phyloP scores from a whole-genome alignment of 192 early-diverging fungal genomes.

The Backusella westeae region DNA sequence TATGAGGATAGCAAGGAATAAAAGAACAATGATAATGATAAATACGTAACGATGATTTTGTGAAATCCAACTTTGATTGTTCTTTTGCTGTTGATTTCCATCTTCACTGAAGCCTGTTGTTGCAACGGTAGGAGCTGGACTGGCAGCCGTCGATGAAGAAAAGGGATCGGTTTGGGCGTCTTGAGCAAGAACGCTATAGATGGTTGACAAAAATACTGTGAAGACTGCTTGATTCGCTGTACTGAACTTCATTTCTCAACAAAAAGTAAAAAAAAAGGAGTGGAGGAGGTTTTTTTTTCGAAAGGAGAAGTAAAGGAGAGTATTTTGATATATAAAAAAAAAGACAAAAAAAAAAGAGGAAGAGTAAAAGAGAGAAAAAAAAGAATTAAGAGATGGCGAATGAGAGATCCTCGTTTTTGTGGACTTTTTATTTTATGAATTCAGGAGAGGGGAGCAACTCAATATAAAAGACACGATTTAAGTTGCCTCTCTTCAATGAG shows the following conservation, averaged over 20 bases:
- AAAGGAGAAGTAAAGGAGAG: slow-evolving; percentile 14
- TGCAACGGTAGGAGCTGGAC: background rate
- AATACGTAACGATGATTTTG: slow-evolving; percentile 23
- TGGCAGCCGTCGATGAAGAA: background rate
- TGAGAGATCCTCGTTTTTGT: background rate
- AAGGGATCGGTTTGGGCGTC: background rate
- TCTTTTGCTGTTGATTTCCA: background rate
- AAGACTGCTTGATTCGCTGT: background rate
- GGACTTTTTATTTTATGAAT: slow-evolving; percentile 11
- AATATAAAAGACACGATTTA: slow-evolving; percentile 3
- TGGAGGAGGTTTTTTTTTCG: background rate
- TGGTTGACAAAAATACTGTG: background rate
- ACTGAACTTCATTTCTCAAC: background rate
- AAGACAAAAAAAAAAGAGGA: slow-evolving; percentile 17
- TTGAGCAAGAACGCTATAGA: background rate
- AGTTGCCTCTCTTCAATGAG: slow-evolving; percentile 6
- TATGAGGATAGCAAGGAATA: slow-evolving; percentile 14
- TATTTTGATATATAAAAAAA: background rate
- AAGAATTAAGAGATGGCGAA: slow-evolving; percentile 2
- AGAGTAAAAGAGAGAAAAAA: slow-evolving; percentile 2
- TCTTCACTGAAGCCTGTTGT: background rate
- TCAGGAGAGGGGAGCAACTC: background rate
- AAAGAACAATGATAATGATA: slow-evolving; percentile 22
- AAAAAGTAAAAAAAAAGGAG: background rate
- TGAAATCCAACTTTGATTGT: slow-evolving; percentile 21